A percentile compares a stretch with the other conserved stretches of the same genome.
Evolutionary conservation across 2,329 filamentous ascomycete genomes (phyloP).

Genomic region (Aphanoascus verrucosus): DNA sequence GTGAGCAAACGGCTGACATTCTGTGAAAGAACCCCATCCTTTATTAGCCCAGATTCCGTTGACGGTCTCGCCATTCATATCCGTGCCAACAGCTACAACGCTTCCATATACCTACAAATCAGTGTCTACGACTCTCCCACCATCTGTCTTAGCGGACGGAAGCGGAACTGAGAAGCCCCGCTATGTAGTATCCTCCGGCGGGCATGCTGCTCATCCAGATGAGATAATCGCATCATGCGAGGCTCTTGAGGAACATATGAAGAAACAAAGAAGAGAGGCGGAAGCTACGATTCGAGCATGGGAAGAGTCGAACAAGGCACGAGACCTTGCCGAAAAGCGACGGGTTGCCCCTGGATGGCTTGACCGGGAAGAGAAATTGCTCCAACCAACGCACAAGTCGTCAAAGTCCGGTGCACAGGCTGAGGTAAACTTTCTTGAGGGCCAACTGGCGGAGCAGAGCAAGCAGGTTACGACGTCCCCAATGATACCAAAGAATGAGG

Average conservation of each 20-base stretch:
- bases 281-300: conserved; percentile 57
- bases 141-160: conserved; percentile 50
- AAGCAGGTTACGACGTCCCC: conserved; percentile 26
- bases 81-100: conserved; percentile 77
- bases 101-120: conserved; percentile 92
- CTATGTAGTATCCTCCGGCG: conserved; percentile 69
- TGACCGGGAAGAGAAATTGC: conserved; percentile 49
- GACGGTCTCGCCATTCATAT: conserved; percentile 88
- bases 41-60: conserved; percentile 86
- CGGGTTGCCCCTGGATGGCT: conserved; percentile 55
- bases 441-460: conserved; percentile 26
- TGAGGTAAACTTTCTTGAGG: conserved; percentile 29
- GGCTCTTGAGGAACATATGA: conserved; percentile 64
- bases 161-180: conserved; percentile 42
- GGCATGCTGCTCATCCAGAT: conserved; percentile 74
- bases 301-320: conserved; percentile 50
- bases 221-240: conserved; percentile 75
- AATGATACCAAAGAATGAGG: conserved; percentile 37
- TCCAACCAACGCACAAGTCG: conserved; percentile 39
- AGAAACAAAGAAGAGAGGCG: conserved; percentile 57
- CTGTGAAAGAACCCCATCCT: conserved; percentile 58
- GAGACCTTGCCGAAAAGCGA: conserved; percentile 54
- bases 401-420: conserved; percentile 15
- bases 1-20: conserved; percentile 5
- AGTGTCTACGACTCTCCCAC: conserved; percentile 75